Evolutionary conservation across 73 alveolate genomes (phyloP).

Genomic region (Tetrahymena elliotti): DNA sequence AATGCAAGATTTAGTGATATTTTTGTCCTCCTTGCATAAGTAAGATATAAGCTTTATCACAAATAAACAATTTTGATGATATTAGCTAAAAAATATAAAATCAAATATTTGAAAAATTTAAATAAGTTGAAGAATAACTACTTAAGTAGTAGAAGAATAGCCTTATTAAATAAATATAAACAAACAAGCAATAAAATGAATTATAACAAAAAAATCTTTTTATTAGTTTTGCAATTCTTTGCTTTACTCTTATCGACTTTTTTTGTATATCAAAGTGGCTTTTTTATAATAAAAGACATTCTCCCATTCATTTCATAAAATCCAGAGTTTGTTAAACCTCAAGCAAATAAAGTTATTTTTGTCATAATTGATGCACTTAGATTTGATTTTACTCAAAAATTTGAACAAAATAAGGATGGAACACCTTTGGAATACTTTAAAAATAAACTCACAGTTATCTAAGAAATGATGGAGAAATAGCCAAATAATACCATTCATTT

Average conservation of each 20-base stretch:
- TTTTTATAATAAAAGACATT: not conserved
- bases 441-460: constrained; percentile 10
- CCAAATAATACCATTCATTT: constrained; percentile 29
- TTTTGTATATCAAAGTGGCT: not conserved
- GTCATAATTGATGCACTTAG: constrained; percentile 37
- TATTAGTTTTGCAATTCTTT: not conserved
- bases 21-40: no score
- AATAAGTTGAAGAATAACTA: not conserved
- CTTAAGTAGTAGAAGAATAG: no score
- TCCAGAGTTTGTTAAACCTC: not conserved
- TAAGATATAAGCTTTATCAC: no score
- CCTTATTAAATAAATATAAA: no score
- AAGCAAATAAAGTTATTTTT: not conserved
- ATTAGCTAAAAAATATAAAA: no score
- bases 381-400: constrained; percentile 20
- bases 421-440: not conserved
- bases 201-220: not conserved
- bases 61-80: no score
- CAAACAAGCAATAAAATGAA: no score
- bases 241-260: not conserved
- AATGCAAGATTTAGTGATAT: no score
- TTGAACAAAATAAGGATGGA: not conserved
- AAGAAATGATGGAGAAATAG: constrained; percentile 16
- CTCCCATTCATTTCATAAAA: not conserved
- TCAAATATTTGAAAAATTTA: not conserved